Percentiles rank a stretch among this genome's conserved stretches.
Conservation (phyloP, 371 early-diverging fungal genomes). For the Mucor indicus region DNA sequence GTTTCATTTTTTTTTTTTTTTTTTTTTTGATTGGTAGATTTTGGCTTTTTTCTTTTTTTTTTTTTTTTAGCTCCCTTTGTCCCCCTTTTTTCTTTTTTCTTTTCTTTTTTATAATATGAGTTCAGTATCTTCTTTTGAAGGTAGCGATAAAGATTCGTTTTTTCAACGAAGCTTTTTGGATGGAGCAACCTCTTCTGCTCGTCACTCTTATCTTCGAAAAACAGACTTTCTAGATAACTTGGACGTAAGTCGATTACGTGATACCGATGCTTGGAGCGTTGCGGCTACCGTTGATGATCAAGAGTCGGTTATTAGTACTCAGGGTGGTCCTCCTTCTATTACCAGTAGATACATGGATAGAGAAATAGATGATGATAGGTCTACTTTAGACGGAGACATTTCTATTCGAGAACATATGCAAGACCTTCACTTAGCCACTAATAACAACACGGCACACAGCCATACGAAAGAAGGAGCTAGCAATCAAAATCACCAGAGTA, state of each 20-base stretch:
- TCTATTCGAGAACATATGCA: conserved; percentile 18
- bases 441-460: neutral
- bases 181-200: too few species aligned
- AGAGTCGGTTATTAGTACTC: conserved; percentile 47
- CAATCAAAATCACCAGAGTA: too few species aligned
- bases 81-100: too few species aligned
- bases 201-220: conserved; percentile 46
- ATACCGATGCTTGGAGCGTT: conserved; percentile 52
- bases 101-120: too few species aligned
- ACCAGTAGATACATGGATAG: conserved; percentile 20
- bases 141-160: conserved; percentile 44
- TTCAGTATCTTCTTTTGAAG: conserved; percentile 44
- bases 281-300: conserved; percentile 54
- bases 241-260: conserved; percentile 31
- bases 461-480: conserved; percentile 7
- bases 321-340: conserved; percentile 33
- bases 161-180: conserved; percentile 31
- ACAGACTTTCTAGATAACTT: conserved; percentile 48
- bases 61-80: too few species aligned
- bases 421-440: neutral
- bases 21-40: too few species aligned
- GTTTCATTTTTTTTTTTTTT: too few species aligned
- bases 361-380: conserved; percentile 24
- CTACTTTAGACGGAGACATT: conserved; percentile 28
- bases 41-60: too few species aligned